Base-by-base conservation (phyloP, 139 green algal species). In the Picochlorum costavermella region DNA sequence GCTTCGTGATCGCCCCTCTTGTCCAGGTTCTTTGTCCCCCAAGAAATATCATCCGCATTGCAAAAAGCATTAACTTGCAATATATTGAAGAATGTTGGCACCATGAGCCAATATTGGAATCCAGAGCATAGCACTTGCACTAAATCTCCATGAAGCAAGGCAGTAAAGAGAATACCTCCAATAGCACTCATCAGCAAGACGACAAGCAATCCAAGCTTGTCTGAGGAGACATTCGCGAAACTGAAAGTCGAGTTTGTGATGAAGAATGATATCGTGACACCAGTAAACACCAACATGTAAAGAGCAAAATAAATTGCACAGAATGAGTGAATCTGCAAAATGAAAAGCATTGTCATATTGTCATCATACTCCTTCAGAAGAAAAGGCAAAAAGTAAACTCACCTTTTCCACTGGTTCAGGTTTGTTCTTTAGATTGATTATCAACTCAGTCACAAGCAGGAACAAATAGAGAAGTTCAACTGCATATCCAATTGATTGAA, bases 1-100 rank as follows among this genome's bases (percentile, higher is more conserved):
- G 60, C 60, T n/a, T 66, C 60, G 36, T 66, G 60, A 43, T 43
- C 31, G 23, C 36, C 60, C n/a, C 30, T 26, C n/a, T 66, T 77
- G 30, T 77, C 71, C 71, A 77, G 53, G 59, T 77, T 77, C 63
- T 77, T 77, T 44, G 71, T 77, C 29, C 71, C 71, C 71, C 71
- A 77, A 11, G 71, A 72, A 40, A 77, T 73, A 28, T 77, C 71
- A 49, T 77, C 71, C 8, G 71, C 69, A 68, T 77, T 77, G 51
- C 71, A 73, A 43, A 77, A 77, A 2, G 71, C 71, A 37, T 77
- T 73, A 12, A 77, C 59, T 59, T 77, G 71, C 12, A 77, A 65
- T 29, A 77, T 73, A 57, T 77, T 77, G 37, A 50, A 70, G 49
- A 77, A 77, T 29, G 72, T 51, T 13, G 71, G 71, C 58, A 71